Evolutionary conservation across 1,284 basidiomycete genomes (phyloP).

Genomic region (Exobasidium rhododendri): DNA sequence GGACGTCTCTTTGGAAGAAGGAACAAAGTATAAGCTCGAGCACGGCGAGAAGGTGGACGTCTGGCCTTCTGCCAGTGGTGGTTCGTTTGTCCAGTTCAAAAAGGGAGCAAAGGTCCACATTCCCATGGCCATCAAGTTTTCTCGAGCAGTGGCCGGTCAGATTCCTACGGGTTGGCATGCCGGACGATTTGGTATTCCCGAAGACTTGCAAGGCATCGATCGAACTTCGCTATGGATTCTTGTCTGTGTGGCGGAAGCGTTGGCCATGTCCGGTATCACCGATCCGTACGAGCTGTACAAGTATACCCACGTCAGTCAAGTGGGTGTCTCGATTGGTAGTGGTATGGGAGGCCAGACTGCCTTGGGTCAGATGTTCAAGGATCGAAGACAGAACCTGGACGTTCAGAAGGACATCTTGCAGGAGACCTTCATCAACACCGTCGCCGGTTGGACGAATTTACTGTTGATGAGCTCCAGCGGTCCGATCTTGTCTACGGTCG

Average conservation of each 20-base stretch:
- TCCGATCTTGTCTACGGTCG: constrained; percentile 97
- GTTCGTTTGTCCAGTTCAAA: constrained; percentile 96
- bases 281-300: constrained; percentile 78
- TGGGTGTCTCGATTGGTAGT: constrained; percentile 62
- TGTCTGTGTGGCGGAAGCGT: constrained; percentile 86
- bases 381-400: constrained; percentile 91
- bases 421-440: constrained; percentile 66
- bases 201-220: constrained; percentile 93
- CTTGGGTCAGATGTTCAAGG: constrained; percentile 79
- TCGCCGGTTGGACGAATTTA: constrained; percentile 89
- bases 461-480: constrained; percentile 63
- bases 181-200: constrained; percentile 93
- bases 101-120: constrained; percentile 90
- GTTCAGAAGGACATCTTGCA: constrained; percentile 97
- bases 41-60: constrained; percentile 95
- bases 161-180: constrained; percentile 96
- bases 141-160: constrained; percentile 89
- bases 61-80: constrained; percentile 76
- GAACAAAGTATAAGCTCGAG: constrained; percentile 90
- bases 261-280: constrained; percentile 91
- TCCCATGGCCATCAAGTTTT: constrained; percentile 93
- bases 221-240: constrained; percentile 95
- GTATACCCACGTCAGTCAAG: constrained; percentile 91
- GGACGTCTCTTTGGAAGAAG: constrained; percentile 85
- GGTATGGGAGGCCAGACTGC: constrained; percentile 89